These are phyloP conservation scores for Phylloporus rhodoxanthus DNA, from an alignment of 768 basidiomycete genomes.

Conservation along the genomic window DNA sequence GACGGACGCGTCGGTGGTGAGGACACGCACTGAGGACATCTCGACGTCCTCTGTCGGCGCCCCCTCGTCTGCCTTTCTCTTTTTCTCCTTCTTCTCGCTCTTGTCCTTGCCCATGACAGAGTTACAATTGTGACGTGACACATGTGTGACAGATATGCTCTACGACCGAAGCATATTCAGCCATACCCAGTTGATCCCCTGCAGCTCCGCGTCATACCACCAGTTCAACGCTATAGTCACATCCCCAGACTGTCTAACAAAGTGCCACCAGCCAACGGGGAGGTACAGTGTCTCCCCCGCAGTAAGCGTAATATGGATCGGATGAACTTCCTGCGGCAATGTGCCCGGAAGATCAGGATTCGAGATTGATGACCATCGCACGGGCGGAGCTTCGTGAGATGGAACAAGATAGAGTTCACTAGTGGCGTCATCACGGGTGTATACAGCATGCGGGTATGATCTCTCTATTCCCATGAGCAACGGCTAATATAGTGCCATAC, in stretches of 20 bases:
- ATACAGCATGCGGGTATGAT: slow-evolving; percentile 62
- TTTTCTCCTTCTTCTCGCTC: slow-evolving; percentile 73
- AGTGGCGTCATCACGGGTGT: slow-evolving; percentile 35
- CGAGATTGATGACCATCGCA: slow-evolving; percentile 80
- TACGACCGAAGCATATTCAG: slow-evolving; percentile 55
- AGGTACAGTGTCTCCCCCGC: slow-evolving; percentile 82
- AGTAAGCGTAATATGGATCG: slow-evolving; percentile 58
- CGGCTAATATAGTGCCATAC: background rate
- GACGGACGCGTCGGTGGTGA: slow-evolving; percentile 25
- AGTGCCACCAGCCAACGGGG: slow-evolving; percentile 94
- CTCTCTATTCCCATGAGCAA: slow-evolving; percentile 39
- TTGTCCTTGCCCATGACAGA: slow-evolving; percentile 61
- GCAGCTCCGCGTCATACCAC: slow-evolving; percentile 83
- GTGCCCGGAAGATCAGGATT: slow-evolving; percentile 48
- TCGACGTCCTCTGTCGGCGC: slow-evolving; percentile 43
- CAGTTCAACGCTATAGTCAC: slow-evolving; percentile 73
- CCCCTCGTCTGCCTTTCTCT: slow-evolving; percentile 55
- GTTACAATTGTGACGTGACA: slow-evolving; percentile 18
- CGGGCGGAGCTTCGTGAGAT: slow-evolving; percentile 32
- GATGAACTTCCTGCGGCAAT: slow-evolving; percentile 50
- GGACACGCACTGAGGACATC: slow-evolving; percentile 30
- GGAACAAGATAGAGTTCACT: slow-evolving; percentile 28
- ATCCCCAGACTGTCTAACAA: slow-evolving; percentile 66
- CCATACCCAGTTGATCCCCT: slow-evolving; percentile 66
- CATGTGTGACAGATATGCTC: slow-evolving; percentile 10